These are phyloP conservation scores for Tilletia caries DNA, from an alignment of 1,284 basidiomycete species.

Conservation along the genomic window DNA sequence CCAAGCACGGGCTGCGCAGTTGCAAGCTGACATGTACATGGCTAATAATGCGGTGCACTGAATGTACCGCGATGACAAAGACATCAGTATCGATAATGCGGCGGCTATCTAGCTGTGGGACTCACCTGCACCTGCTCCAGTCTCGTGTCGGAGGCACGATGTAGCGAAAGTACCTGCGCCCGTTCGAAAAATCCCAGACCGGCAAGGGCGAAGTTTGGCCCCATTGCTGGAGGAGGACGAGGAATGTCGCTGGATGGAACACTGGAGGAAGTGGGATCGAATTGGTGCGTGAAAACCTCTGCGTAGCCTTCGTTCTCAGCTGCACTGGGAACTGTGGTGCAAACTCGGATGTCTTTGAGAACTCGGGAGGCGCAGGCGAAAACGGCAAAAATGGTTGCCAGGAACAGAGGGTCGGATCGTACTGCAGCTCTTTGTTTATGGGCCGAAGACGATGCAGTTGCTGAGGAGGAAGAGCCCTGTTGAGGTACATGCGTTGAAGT, in stretches of 20 bases:
- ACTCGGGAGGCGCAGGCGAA: constrained; percentile 15
- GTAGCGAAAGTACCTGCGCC: constrained; percentile 14
- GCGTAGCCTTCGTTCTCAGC: constrained; percentile 11
- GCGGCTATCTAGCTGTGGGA: background rate
- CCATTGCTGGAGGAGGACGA: background rate
- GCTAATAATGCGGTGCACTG: constrained; percentile 19
- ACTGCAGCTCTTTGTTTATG: background rate
- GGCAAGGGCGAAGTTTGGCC: constrained; percentile 1
- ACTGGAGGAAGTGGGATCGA: background rate
- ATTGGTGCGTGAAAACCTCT: background rate
- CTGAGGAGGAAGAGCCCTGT: background rate
- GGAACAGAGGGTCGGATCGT: constrained; percentile 2
- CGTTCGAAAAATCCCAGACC: constrained; percentile 12
- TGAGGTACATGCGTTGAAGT: too few relatives aligned
- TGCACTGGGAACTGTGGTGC: constrained; percentile 1
- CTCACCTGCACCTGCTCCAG: background rate
- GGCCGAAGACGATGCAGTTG: too few relatives aligned
- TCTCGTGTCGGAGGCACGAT: background rate
- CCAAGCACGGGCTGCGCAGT: constrained; percentile 17
- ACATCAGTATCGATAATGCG: background rate
- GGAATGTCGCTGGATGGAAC: background rate
- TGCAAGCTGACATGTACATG: constrained; percentile 14
- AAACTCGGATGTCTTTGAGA: constrained; percentile 9
- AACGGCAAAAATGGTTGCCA: constrained; percentile 17
- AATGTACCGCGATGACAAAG: background rate